Evolutionary conservation across 2,329 filamentous ascomycete species (phyloP).

Genomic region (Pseudogymnoascus sp.): DNA sequence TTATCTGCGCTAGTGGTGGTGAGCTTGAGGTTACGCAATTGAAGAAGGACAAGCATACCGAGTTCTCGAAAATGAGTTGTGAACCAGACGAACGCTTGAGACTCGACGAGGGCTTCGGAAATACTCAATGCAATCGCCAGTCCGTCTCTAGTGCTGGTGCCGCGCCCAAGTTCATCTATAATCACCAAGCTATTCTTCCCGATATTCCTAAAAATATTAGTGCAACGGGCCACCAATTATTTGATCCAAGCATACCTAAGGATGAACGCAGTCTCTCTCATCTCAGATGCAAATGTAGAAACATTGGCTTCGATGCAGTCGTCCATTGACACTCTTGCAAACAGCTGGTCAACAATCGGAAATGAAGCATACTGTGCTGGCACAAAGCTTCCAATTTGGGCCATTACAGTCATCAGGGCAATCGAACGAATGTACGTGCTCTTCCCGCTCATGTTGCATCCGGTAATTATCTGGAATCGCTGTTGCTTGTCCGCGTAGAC

Average conservation of each 20-base stretch:
- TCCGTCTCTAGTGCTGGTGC: slow-evolving; percentile 82
- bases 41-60: slow-evolving; percentile 28
- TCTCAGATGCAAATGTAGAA: slow-evolving; percentile 88
- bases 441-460: slow-evolving; percentile 97
- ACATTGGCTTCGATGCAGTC: slow-evolving; percentile 85
- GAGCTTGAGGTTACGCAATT: not conserved
- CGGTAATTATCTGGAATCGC: slow-evolving; percentile 87
- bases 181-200: slow-evolving; percentile 69
- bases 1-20: slow-evolving; percentile 48
- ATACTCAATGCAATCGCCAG: slow-evolving; percentile 84
- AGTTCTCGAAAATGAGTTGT: slow-evolving; percentile 87
- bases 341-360: slow-evolving; percentile 71
- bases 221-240: too few species aligned
- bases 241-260: slow-evolving; percentile 39
- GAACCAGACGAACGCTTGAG: slow-evolving; percentile 76
- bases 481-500: slow-evolving; percentile 73
- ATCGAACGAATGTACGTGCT: slow-evolving; percentile 87
- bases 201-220: slow-evolving; percentile 49
- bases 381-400: slow-evolving; percentile 84
- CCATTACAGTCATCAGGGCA: slow-evolving; percentile 82
- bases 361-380: slow-evolving; percentile 78
- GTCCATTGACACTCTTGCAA: slow-evolving; percentile 78
- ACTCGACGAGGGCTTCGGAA: slow-evolving; percentile 77
- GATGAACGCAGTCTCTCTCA: slow-evolving; percentile 94
- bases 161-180: slow-evolving; percentile 85